Evolutionary conservation across 495 filamentous ascomycete species (phyloP).

Genomic region (Xylaria intraflava): DNA sequence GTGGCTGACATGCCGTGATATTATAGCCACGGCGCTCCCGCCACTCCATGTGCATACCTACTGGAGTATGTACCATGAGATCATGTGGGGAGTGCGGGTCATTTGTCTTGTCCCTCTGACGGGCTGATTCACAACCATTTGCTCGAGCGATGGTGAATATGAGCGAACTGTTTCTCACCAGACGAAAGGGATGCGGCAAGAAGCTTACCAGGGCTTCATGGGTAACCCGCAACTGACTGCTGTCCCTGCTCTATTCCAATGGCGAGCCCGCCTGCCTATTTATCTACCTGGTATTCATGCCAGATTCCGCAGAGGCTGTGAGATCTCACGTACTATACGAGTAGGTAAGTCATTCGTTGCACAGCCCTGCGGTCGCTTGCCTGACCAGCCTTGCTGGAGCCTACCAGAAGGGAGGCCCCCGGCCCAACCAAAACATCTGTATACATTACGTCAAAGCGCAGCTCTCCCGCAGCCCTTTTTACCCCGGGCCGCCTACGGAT

Average conservation of each 20-base stretch:
- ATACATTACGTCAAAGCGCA: conserved; percentile 26
- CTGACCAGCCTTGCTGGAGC: neutral
- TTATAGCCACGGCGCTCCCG: neutral
- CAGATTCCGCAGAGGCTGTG: neutral
- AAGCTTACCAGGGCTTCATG: no score
- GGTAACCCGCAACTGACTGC: neutral
- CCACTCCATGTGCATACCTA: no score
- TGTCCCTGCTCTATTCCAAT: neutral
- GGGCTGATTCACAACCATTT: conserved; percentile 13
- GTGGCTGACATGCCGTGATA: conserved; percentile 3
- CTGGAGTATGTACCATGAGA: conserved; percentile 8
- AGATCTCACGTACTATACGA: no score
- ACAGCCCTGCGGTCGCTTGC: conserved; percentile 3
- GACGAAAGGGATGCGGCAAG: neutral
- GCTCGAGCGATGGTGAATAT: conserved; percentile 4
- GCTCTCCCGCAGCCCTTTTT: conserved; percentile 3
- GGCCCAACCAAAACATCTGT: conserved; percentile 8
- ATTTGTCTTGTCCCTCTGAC: neutral
- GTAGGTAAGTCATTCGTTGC: conserved; percentile 13
- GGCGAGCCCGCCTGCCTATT: neutral
- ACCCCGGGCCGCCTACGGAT: neutral
- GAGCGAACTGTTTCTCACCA: neutral
- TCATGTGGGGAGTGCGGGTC: conserved; percentile 10
- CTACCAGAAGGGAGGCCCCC: conserved; percentile 1
- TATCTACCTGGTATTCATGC: neutral